Evolutionary conservation across 495 filamentous ascomycete genomes (phyloP).

Genomic region (Podospora fimiseda): DNA sequence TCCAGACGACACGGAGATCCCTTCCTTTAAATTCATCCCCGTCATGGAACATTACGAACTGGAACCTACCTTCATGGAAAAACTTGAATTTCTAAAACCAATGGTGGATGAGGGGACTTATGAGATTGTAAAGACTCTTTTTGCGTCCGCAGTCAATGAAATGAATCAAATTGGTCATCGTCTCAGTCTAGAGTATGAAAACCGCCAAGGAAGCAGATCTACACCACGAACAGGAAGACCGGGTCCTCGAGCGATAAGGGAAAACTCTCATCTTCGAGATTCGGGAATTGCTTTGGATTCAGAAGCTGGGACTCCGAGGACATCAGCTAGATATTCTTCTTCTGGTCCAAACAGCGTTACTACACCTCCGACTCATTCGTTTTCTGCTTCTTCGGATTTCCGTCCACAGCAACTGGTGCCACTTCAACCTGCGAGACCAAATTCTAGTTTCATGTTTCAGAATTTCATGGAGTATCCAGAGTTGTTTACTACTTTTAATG

Average conservation of each 20-base stretch:
- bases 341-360: not conserved
- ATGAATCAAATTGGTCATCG: not conserved
- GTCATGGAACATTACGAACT: slow-evolving; percentile 1
- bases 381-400: not conserved
- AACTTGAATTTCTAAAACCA: not conserved
- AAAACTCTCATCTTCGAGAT: not conserved
- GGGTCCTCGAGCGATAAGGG: not conserved
- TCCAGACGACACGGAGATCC: not conserved
- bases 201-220: not conserved
- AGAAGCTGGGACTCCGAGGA: not conserved
- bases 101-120: not conserved
- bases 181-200: not conserved
- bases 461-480: too few relatives aligned
- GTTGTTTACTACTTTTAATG: too few relatives aligned
- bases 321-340: not conserved
- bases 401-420: too few relatives aligned
- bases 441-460: too few relatives aligned
- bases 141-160: not conserved
- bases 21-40: not conserved
- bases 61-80: not conserved
- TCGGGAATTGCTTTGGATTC: not conserved
- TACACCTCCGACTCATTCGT: not conserved
- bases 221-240: not conserved
- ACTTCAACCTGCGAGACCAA: too few relatives aligned
- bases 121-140: not conserved